Percentiles rank a stretch among this genome's conserved stretches.
These are phyloP conservation scores for Pseudofabraea citricarpa DNA, from an alignment of 2,329 filamentous ascomycete species.

Conservation along the genomic window DNA sequence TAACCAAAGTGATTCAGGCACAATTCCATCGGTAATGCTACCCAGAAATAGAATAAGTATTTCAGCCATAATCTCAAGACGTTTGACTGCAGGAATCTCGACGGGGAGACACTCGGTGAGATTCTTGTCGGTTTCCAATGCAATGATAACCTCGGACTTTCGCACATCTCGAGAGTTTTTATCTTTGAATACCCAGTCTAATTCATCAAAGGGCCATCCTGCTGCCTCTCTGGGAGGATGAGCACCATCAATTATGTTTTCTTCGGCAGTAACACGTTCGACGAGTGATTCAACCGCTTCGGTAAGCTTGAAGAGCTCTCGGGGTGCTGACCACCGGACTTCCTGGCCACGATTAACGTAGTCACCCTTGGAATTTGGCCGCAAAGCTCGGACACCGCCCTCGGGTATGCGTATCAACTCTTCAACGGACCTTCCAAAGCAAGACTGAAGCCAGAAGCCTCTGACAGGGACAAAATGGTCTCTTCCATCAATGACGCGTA, in stretches of 20 bases:
- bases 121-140: conserved; percentile 65
- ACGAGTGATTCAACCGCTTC: conserved; percentile 63
- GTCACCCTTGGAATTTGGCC: conserved; percentile 21
- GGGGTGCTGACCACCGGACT: conserved; percentile 74
- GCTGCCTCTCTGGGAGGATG: conserved; percentile 44
- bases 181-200: conserved; percentile 29
- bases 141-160: conserved; percentile 46
- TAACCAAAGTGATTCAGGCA: conserved; percentile 66
- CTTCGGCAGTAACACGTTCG: conserved; percentile 54
- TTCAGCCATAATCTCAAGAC: conserved; percentile 70
- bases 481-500: conserved; percentile 76
- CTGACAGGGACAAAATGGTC: conserved; percentile 88
- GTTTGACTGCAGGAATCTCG: conserved; percentile 58
- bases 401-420: conserved; percentile 83
- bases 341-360: conserved; percentile 40
- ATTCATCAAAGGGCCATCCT: conserved; percentile 54
- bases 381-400: conserved; percentile 65
- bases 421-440: conserved; percentile 80
- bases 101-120: conserved; percentile 58
- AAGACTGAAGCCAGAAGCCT: conserved; percentile 74
- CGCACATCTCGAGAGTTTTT: conserved; percentile 25
- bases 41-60: conserved; percentile 69
- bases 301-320: conserved; percentile 85
- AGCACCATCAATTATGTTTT: conserved; percentile 54
- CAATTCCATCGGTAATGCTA: conserved; percentile 73